Conservation (phyloP, 768 basidiomycete genomes). For the Russula ochroleuca region DNA sequence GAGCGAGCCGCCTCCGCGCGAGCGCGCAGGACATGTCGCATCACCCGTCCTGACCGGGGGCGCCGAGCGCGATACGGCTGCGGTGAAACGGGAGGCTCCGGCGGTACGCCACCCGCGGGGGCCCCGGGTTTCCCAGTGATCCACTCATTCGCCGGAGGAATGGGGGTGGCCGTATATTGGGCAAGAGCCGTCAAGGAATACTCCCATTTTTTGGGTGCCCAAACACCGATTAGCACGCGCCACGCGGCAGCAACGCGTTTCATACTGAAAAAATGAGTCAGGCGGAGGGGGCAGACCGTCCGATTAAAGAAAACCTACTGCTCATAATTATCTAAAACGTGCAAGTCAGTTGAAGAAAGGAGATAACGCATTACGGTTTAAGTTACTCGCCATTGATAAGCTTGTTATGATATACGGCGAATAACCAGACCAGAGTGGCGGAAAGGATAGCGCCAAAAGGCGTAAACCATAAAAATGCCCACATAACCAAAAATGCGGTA, state of each 20-base stretch:
- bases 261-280: conserved; percentile 39
- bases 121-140: conserved; percentile 45
- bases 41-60: conserved; percentile 76
- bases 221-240: conserved; percentile 93
- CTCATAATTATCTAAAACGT: conserved; percentile 61
- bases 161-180: conserved; percentile 62
- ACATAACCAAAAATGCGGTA: conserved; percentile 76
- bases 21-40: conserved; percentile 84
- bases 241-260: conserved; percentile 91
- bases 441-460: conserved; percentile 71
- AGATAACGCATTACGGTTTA: conserved; percentile 13
- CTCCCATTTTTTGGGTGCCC: conserved; percentile 84
- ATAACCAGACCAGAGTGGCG: conserved; percentile 61
- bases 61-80: conserved; percentile 35
- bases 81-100: conserved; percentile 22
- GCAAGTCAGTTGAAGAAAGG: background rate
- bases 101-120: conserved; percentile 30
- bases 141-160: conserved; percentile 70
- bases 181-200: conserved; percentile 68
- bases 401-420: conserved; percentile 81
- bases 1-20: conserved; percentile 79
- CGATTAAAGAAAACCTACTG: conserved; percentile 42
- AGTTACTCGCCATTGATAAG: conserved; percentile 74
- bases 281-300: conserved; percentile 24
- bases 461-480: conserved; percentile 78